phyloP scores from a whole-genome alignment of 2,329 filamentous ascomycete species.

The Sclerotinia borealis region DNA sequence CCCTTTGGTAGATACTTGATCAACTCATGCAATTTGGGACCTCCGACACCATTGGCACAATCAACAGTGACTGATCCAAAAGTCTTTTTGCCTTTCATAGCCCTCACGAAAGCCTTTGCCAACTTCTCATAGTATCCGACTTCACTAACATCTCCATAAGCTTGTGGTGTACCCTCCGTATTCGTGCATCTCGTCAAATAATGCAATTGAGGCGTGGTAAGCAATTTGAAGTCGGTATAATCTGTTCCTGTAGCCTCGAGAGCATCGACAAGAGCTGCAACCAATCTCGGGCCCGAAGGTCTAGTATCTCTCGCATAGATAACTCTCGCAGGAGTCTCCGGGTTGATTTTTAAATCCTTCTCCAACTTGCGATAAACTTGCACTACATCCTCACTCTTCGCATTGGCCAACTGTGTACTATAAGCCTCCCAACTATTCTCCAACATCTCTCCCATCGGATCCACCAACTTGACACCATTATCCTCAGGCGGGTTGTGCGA shows the following conservation, averaged over 20 bases:
- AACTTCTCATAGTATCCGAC: constrained; percentile 94
- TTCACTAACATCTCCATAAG: constrained; percentile 86
- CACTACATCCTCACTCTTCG: constrained; percentile 66
- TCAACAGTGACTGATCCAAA: constrained; percentile 76
- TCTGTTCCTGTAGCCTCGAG: constrained; percentile 70
- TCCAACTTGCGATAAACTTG: constrained; percentile 72
- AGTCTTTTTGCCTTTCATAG: constrained; percentile 71
- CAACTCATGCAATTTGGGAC: constrained; percentile 80
- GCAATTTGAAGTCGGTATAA: constrained; percentile 77
- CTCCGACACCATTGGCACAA: constrained; percentile 94
- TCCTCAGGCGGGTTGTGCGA: constrained; percentile 87
- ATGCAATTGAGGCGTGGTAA: constrained; percentile 97
- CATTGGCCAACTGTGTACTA: constrained; percentile 86
- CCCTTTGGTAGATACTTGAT: constrained; percentile 74
- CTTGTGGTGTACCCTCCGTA: constrained; percentile 77
- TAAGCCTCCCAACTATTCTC: constrained; percentile 91
- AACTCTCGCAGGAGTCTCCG: constrained; percentile 65
- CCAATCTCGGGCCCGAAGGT: constrained; percentile 80
- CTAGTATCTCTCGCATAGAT: constrained; percentile 90
- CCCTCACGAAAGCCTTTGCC: constrained; percentile 72
- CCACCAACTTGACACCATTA: constrained; percentile 93
- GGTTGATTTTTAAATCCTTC: constrained; percentile 68
- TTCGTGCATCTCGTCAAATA: constrained; percentile 94
- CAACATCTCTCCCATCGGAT: constrained; percentile 97
- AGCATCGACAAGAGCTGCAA: constrained; percentile 71